A percentile compares a stretch with the other conserved stretches of the same genome.
These are phyloP conservation scores for Beauveria varroae DNA, from an alignment of 2,329 filamentous ascomycete species.

Conservation along the genomic window DNA sequence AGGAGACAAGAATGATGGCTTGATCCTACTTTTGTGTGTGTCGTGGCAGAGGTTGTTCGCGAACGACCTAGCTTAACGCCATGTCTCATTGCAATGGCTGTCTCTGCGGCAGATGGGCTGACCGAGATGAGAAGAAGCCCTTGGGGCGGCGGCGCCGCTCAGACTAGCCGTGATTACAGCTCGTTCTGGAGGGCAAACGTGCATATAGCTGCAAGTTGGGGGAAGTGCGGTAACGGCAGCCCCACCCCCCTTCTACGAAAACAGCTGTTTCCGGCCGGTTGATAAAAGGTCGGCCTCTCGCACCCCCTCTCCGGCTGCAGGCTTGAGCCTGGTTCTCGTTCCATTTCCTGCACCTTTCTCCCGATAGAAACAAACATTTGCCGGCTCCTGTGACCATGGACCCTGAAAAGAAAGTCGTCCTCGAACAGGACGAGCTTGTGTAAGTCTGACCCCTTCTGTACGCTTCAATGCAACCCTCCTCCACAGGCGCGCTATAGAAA, in stretches of 20 bases:
- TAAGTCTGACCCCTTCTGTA: background rate
- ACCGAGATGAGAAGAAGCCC: conserved; percentile 6
- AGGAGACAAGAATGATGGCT: too few species aligned
- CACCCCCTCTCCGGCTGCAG: background rate
- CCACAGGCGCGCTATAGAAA: background rate
- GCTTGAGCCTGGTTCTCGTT: background rate
- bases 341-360: background rate
- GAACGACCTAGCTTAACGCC: background rate
- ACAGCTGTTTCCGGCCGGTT: background rate
- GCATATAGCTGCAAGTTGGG: background rate
- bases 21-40: too few species aligned
- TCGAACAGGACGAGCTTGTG: conserved; percentile 8
- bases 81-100: conserved; percentile 1
- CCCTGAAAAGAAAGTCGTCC: conserved; percentile 8
- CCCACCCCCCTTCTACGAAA: background rate
- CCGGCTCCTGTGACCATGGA: background rate
- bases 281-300: background rate
- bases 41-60: background rate
- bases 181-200: background rate
- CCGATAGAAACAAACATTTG: background rate
- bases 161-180: background rate
- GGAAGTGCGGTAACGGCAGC: background rate
- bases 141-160: background rate
- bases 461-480: background rate
- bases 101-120: background rate